These are phyloP conservation scores for Lecanoromycetidae sp. DNA, from an alignment of 2,329 filamentous ascomycete genomes.

Conservation along the genomic window DNA sequence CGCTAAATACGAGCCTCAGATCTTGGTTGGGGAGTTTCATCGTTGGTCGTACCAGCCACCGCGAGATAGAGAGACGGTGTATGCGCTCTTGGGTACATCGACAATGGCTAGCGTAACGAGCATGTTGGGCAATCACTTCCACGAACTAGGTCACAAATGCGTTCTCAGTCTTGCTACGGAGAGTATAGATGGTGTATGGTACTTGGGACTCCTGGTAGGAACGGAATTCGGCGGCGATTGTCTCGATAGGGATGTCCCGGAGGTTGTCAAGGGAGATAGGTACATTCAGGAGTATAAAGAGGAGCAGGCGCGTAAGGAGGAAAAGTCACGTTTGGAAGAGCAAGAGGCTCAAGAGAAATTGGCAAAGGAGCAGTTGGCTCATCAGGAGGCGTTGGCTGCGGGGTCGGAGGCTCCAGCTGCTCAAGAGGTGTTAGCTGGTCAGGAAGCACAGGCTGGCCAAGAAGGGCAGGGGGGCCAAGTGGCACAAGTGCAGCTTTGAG, in stretches of 20 bases:
- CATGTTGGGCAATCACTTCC: background rate
- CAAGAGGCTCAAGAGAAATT: background rate
- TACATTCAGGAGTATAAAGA: conserved; percentile 3
- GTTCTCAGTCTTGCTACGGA: background rate
- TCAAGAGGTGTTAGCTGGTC: too few species aligned
- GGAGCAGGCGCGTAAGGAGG: conserved; percentile 1
- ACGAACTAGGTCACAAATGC: background rate
- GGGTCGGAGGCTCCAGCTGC: too few species aligned
- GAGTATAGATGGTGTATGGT: background rate
- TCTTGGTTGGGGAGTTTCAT: background rate
- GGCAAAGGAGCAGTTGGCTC: background rate
- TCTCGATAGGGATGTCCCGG: background rate
- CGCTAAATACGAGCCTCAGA: background rate
- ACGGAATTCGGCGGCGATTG: conserved; percentile 1
- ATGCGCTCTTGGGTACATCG: background rate
- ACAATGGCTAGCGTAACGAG: background rate
- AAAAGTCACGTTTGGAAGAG: background rate
- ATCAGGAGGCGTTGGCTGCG: too few species aligned
- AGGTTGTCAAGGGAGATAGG: conserved; percentile 2
- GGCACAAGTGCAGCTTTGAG: too few species aligned
- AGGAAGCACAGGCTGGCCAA: too few species aligned
- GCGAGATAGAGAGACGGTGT: background rate
- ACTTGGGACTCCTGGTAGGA: background rate
- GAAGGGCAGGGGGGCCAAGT: too few species aligned
- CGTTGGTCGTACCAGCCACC: background rate